Evolutionary conservation across 192 early-diverging fungal species (phyloP), one percentile per base, ranked within the genome.

Genomic region (Spizellomyces sp.): DNA sequence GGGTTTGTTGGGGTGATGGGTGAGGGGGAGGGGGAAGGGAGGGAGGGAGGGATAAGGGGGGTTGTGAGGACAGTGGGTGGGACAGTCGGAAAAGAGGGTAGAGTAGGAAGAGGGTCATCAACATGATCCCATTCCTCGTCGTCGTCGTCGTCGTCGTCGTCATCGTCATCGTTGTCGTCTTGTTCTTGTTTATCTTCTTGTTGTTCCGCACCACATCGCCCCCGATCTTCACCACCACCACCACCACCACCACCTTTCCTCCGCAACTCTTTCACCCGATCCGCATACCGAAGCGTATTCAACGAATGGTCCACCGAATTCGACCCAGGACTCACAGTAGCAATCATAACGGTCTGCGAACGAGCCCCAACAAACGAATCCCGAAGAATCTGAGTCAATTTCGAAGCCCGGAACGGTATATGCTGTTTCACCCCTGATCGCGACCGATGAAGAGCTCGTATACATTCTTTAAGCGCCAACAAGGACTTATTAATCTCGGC

Each of bases 401-500:
- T 83, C 36, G 58, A 57, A 42, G 59, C 70, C 17, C 82, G 67
- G 66, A 83, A 83, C 52, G 82, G 82, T 36, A 83, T 74, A 62
- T 83, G 82, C 27, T 36, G 27, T 36, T 36, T 43, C 8, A 21
- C 8, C 9, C 47, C 73, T 17, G n/a, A 22, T 4, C 68, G 21
- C 2, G 48, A 44, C 27, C 50, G 43, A 73, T 74, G 67, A 45
- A 82, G 45, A 21, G 71, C 67, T 0, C 82, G 69, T 68, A 83
- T 83, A 70, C 82, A 83, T 27, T 83, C 82, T 45, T 83, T 83
- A 27, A 83, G 65, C 3, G 72, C 66, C 54, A 83, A 55, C 36
- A 83, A 66, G 17, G 55, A 62, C 69, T 81, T 83, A 74, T 83
- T 83, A 77, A 82, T 82, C 63, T 82, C 80, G 12, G 62, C 54